Conservation (phyloP, 495 filamentous ascomycete species). For the Podospora didyma region DNA sequence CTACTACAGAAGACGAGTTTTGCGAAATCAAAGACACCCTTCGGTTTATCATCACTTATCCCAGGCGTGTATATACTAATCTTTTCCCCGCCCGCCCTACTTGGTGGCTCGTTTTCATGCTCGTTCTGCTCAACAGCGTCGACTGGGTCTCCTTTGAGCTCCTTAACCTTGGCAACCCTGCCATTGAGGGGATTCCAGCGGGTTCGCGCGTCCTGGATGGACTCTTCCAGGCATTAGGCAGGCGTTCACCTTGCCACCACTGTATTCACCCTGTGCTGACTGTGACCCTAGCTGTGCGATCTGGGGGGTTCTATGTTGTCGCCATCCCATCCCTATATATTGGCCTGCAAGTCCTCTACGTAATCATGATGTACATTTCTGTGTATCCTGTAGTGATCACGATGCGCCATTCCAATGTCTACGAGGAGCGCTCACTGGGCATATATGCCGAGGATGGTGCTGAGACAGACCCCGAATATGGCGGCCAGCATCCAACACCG, state of each 20-base stretch:
- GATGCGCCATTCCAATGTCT: conserved; percentile 61
- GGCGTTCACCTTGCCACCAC: background rate
- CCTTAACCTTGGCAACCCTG: conserved; percentile 68
- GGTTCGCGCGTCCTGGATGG: conserved; percentile 68
- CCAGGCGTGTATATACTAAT: conserved; percentile 76
- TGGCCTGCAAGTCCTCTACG: conserved; percentile 73
- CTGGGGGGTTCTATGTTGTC: conserved; percentile 82
- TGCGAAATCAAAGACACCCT: conserved; percentile 57
- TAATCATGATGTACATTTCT: conserved; percentile 93
- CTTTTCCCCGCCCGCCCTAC: conserved; percentile 74
- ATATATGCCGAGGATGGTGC: conserved; percentile 54
- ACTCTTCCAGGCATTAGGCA: conserved; percentile 71
- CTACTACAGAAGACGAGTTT: conserved; percentile 25
- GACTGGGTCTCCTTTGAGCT: conserved; percentile 82
- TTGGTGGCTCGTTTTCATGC: conserved; percentile 72
- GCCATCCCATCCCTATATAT: conserved; percentile 65
- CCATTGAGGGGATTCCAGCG: conserved; percentile 52
- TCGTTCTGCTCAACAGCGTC: conserved; percentile 71
- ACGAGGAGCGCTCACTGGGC: conserved; percentile 66
- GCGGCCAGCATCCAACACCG: background rate
- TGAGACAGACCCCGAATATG: conserved; percentile 13
- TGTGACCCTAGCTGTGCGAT: conserved; percentile 57
- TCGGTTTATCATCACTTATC: conserved; percentile 76
- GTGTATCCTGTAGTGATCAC: conserved; percentile 73
- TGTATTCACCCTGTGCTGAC: conserved; percentile 2